Conservation (phyloP, 2,329 filamentous ascomycete species). For the Aspergillus ochraceus region DNA sequence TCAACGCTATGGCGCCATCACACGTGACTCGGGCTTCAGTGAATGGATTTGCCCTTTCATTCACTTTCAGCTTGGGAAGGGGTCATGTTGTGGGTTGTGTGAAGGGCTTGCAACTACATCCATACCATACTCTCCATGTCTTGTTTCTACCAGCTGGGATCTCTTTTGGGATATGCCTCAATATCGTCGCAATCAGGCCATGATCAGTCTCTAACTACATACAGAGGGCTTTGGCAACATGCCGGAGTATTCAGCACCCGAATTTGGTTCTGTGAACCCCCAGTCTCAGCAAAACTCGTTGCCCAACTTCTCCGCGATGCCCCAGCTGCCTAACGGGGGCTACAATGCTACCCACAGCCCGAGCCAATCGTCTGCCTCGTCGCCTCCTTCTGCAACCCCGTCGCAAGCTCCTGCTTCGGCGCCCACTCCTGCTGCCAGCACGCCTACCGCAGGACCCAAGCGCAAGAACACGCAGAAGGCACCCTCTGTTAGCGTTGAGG, state of each 20-base stretch:
- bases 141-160: background rate
- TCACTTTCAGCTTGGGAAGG: background rate
- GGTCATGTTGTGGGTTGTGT: background rate
- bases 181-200: background rate
- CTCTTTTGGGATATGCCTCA: background rate
- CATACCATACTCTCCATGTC: background rate
- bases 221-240: constrained; percentile 35
- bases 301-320: constrained; percentile 17
- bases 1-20: constrained; percentile 33
- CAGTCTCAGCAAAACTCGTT: constrained; percentile 25
- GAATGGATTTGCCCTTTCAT: background rate
- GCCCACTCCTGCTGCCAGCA: constrained; percentile 11
- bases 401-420: constrained; percentile 22
- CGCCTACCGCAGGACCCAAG: constrained; percentile 29
- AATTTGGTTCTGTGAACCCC: constrained; percentile 28
- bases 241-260: constrained; percentile 29
- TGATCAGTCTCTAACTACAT: constrained; percentile 5
- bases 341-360: constrained; percentile 17
- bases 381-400: constrained; percentile 17
- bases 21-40: constrained; percentile 31
- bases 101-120: background rate
- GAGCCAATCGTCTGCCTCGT: constrained; percentile 16
- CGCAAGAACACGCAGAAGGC: constrained; percentile 39
- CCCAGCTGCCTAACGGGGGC: constrained; percentile 20
- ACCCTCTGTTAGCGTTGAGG: constrained; percentile 59